These are phyloP conservation scores for Tephrocybe sp. DNA, from an alignment of 768 basidiomycete genomes.

Conservation along the genomic window DNA sequence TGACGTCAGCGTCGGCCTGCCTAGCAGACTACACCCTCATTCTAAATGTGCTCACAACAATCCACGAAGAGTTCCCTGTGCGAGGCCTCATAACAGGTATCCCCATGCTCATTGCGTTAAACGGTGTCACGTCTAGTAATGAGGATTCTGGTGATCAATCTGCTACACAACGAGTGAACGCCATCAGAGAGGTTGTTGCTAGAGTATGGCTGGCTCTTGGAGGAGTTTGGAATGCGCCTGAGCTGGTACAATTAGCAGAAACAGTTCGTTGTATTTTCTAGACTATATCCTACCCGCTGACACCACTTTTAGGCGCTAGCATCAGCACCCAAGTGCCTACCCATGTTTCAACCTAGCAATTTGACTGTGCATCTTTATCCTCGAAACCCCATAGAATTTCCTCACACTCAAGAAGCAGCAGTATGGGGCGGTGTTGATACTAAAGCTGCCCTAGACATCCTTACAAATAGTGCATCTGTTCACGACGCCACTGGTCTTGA, in stretches of 20 bases:
- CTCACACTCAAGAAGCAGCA: slow-evolving; percentile 23
- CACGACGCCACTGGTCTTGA: slow-evolving; percentile 70
- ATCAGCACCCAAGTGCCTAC: slow-evolving; percentile 35
- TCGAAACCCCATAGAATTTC: slow-evolving; percentile 43
- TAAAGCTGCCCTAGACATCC: slow-evolving; percentile 51
- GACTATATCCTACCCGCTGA: slow-evolving; percentile 8
- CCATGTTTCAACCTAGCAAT: slow-evolving; percentile 30
- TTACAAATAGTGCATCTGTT: slow-evolving; percentile 53
- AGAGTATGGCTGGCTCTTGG: slow-evolving; percentile 71
- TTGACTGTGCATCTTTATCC: slow-evolving; percentile 45
- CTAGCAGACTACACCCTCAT: slow-evolving; percentile 77
- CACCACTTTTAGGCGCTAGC: slow-evolving; percentile 42
- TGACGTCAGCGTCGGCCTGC: slow-evolving; percentile 53
- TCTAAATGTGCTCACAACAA: slow-evolving; percentile 60
- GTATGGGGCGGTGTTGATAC: slow-evolving; percentile 49
- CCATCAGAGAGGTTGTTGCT: slow-evolving; percentile 63
- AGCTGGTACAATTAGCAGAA: slow-evolving; percentile 54
- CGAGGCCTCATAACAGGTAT: slow-evolving; percentile 74
- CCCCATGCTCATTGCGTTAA: slow-evolving; percentile 84
- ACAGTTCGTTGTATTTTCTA: slow-evolving; percentile 41
- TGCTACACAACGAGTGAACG: slow-evolving; percentile 44
- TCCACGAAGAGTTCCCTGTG: slow-evolving; percentile 74
- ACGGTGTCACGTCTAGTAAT: slow-evolving; percentile 48
- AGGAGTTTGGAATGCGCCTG: slow-evolving; percentile 63
- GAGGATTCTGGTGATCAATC: slow-evolving; percentile 39